A percentile compares a stretch with the other conserved stretches of the same genome.
These are phyloP conservation scores for Blastomyces percursus DNA, from an alignment of 2,329 filamentous ascomycete species.

Conservation along the genomic window DNA sequence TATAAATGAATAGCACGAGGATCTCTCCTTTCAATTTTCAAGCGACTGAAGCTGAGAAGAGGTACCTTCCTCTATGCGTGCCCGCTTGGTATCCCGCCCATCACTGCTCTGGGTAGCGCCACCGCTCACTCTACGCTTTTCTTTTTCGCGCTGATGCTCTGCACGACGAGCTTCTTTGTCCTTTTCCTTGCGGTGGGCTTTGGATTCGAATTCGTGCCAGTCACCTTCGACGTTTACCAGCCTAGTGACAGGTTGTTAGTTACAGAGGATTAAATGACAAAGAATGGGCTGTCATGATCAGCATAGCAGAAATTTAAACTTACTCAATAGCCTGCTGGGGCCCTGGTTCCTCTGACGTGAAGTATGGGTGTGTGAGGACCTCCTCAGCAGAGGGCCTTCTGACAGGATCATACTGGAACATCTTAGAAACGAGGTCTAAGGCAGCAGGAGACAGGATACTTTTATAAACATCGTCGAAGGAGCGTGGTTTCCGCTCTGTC, in stretches of 20 bases:
- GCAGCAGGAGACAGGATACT: conserved; percentile 67
- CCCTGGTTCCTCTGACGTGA: conserved; percentile 66
- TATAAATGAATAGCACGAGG: neutral
- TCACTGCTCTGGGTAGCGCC: conserved; percentile 19
- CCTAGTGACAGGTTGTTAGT: conserved; percentile 32
- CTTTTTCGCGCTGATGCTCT: conserved; percentile 35
- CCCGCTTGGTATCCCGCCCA: conserved; percentile 33
- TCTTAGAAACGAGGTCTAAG: conserved; percentile 67
- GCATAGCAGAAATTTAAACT: conserved; percentile 29
- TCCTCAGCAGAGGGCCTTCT: conserved; percentile 74
- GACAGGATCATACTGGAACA: conserved; percentile 82
- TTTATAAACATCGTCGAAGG: conserved; percentile 74
- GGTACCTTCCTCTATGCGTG: conserved; percentile 21
- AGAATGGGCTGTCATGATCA: neutral
- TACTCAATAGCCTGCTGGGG: conserved; percentile 72
- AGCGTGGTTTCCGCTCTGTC: conserved; percentile 56
- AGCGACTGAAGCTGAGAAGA: conserved; percentile 6
- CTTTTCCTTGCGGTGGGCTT: conserved; percentile 82
- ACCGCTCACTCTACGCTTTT: conserved; percentile 38
- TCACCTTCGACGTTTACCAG: conserved; percentile 76
- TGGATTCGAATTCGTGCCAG: conserved; percentile 98
- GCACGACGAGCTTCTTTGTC: conserved; percentile 46
- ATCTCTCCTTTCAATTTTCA: conserved; percentile 2
- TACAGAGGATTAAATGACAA: conserved; percentile 3
- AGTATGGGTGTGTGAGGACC: conserved; percentile 80